phyloP scores from a whole-genome alignment of 2,329 filamentous ascomycete species.

The Aspergillus oerlinghausenensis region DNA sequence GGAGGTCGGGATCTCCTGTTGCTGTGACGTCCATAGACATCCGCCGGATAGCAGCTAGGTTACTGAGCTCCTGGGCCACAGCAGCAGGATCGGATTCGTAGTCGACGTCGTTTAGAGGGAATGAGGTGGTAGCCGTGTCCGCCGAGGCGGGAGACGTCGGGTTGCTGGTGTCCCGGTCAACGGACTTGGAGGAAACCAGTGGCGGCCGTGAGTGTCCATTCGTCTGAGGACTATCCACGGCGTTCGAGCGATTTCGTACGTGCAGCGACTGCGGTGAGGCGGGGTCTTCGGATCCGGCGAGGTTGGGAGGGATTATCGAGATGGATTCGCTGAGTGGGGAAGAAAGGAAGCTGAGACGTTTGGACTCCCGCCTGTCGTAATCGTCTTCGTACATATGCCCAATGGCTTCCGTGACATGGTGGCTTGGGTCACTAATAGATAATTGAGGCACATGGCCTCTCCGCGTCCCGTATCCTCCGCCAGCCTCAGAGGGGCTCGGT shows the following conservation, averaged over 20 bases:
- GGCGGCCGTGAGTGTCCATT: constrained; percentile 32
- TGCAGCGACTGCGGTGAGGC: constrained; percentile 25
- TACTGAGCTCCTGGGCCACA: constrained; percentile 87
- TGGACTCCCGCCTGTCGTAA: constrained; percentile 56
- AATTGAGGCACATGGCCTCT: constrained; percentile 58
- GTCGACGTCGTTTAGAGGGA: constrained; percentile 76
- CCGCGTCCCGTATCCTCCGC: constrained; percentile 47
- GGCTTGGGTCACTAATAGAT: constrained; percentile 79
- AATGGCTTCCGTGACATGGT: constrained; percentile 93
- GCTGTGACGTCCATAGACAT: constrained; percentile 89
- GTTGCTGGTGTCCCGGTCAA: constrained; percentile 43
- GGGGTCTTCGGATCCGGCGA: constrained; percentile 23
- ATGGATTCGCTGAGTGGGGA: constrained; percentile 44
- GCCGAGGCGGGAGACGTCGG: constrained; percentile 53
- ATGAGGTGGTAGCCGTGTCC: constrained; percentile 57
- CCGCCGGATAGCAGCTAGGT: constrained; percentile 80
- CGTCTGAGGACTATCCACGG: constrained; percentile 21
- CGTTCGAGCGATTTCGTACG: constrained; percentile 31
- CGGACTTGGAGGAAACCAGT: constrained; percentile 24
- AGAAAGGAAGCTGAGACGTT: constrained; percentile 71
- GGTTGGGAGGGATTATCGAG: constrained; percentile 33
- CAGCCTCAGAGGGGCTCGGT: constrained; percentile 36
- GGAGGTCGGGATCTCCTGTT: constrained; percentile 54
- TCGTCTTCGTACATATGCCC: constrained; percentile 83
- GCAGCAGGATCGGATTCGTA: constrained; percentile 87